These are phyloP conservation scores for Athelia psychrophila DNA, from an alignment of 1,284 basidiomycete genomes.

Conservation along the genomic window DNA sequence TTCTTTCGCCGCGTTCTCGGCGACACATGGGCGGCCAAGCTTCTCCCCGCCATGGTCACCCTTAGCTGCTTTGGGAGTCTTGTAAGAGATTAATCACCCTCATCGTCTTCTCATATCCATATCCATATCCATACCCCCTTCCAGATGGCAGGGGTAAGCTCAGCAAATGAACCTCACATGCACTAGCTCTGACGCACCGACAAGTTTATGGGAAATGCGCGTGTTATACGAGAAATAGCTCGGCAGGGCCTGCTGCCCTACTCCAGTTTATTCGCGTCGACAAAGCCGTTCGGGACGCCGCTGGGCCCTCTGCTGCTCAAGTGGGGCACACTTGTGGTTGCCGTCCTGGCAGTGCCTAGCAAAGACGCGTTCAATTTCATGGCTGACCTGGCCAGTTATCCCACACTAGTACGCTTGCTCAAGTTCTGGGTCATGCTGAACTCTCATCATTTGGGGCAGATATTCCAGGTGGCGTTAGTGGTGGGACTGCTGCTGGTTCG, in stretches of 20 bases:
- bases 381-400: conserved; percentile 13
- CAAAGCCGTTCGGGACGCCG: conserved; percentile 44
- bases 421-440: conserved; percentile 25
- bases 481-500: conserved; percentile 41
- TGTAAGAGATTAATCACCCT: conserved; percentile 22
- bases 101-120: too few relatives aligned
- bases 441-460: conserved; percentile 31
- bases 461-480: conserved; percentile 38
- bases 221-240: conserved; percentile 41
- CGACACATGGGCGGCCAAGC: conserved; percentile 29
- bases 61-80: conserved; percentile 40
- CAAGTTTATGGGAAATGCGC: conserved; percentile 39
- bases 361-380: conserved; percentile 53
- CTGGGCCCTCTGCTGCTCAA: conserved; percentile 42
- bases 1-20: conserved; percentile 55
- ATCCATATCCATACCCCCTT: not conserved
- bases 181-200: conserved; percentile 4
- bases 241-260: conserved; percentile 41
- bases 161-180: not conserved
- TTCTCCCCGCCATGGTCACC: conserved; percentile 38
- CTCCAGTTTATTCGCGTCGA: conserved; percentile 39
- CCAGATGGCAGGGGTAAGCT: conserved; percentile 22
- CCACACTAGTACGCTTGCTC: not conserved
- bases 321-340: conserved; percentile 45
- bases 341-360: conserved; percentile 51